Conservation (phyloP, 176 grass and related monocot species). For the Ensete glaucum region DNA sequence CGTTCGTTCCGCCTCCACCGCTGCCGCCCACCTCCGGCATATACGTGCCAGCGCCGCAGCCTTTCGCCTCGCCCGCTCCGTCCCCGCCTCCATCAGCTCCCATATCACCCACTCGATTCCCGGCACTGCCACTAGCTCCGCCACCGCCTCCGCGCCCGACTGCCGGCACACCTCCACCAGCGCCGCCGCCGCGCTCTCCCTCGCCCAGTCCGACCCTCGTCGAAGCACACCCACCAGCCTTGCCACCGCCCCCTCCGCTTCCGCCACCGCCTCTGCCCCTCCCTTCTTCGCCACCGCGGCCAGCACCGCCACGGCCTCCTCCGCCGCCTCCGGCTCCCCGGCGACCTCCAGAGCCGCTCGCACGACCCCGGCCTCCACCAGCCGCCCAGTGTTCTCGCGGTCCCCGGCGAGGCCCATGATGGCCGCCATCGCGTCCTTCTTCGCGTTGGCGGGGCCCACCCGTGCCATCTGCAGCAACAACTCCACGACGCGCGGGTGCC, state of each 20-base stretch:
- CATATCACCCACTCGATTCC: slow-evolving; percentile 6
- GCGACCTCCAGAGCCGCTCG: not conserved
- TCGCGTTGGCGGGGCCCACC: not conserved
- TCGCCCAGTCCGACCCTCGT: slow-evolving; percentile 6
- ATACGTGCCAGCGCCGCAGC: not conserved
- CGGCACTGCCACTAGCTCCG: not conserved
- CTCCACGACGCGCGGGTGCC: not conserved
- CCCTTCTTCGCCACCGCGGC: not conserved
- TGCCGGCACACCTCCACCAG: not conserved
- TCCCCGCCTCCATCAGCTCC: slow-evolving; percentile 4
- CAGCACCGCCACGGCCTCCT: slow-evolving; percentile 5
- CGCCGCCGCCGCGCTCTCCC: slow-evolving; percentile 3
- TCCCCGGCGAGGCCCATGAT: not conserved
- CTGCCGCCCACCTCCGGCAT: not conserved
- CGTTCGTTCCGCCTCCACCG: not conserved
- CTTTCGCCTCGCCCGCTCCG: slow-evolving; percentile 3
- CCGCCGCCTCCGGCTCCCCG: not conserved
- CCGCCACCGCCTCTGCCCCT: not conserved
- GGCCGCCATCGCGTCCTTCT: slow-evolving; percentile 10
- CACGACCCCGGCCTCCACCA: not conserved
- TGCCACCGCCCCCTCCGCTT: not conserved
- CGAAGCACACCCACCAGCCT: slow-evolving; percentile 6
- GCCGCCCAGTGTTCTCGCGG: not conserved
- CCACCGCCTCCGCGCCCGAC: not conserved
- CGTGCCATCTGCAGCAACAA: slow-evolving; percentile 1